These are phyloP conservation scores for Fraxinus ornus DNA, from an alignment of 305 asterid genomes.

Conservation along the genomic window DNA sequence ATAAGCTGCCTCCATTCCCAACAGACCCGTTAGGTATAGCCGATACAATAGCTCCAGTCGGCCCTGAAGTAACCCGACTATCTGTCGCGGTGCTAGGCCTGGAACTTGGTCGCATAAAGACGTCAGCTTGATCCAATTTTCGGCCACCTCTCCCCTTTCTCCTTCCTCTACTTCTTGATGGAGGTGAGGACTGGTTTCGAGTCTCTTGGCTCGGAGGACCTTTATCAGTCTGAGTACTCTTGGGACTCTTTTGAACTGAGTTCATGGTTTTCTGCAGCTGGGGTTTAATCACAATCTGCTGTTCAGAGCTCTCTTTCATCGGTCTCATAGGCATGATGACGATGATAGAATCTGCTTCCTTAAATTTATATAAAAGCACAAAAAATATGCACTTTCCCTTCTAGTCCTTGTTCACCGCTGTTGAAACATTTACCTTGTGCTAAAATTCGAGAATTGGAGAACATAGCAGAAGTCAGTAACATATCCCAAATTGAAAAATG, in stretches of 20 bases:
- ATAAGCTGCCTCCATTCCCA: constrained; percentile 28
- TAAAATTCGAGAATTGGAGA: constrained; percentile 45
- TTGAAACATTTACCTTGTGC: constrained; percentile 55
- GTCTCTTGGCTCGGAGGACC: constrained; percentile 55
- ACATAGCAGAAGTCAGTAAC: constrained; percentile 49
- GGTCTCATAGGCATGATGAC: constrained; percentile 81
- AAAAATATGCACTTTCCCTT: constrained; percentile 17
- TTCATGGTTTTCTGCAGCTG: constrained; percentile 50
- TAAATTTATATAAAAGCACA: constrained; percentile 5
- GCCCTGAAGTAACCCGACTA: constrained; percentile 42
- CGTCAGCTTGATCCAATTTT: constrained; percentile 82
- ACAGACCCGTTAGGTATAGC: constrained; percentile 26
- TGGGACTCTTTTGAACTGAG: constrained; percentile 21
- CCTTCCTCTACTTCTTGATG: constrained; percentile 68
- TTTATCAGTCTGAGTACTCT: constrained; percentile 55
- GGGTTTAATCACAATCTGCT: constrained; percentile 65
- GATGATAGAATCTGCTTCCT: constrained; percentile 13
- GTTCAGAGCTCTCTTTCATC: constrained; percentile 70
- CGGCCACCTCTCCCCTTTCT: constrained; percentile 82
- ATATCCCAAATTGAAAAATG: constrained; percentile 32
- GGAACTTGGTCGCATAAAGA: constrained; percentile 74
- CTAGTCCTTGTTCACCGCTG: constrained; percentile 29
- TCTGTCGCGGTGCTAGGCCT: constrained; percentile 77
- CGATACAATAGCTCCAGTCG: constrained; percentile 33
- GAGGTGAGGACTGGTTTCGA: constrained; percentile 59